Conservation (phyloP, 2,329 filamentous ascomycete genomes). For the Neurospora sp. region DNA sequence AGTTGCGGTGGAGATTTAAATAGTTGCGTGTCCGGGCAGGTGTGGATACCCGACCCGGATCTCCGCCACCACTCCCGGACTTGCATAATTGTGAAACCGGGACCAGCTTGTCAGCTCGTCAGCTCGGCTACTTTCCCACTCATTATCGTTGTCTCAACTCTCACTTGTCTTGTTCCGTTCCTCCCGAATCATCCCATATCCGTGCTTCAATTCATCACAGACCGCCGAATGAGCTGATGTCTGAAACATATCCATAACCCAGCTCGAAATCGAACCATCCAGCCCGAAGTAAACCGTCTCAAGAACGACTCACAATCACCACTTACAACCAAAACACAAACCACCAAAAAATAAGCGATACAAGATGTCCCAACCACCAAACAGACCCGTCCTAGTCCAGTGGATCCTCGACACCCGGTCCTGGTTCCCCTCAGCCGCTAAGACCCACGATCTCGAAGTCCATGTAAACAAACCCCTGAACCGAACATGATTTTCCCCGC, state of each 20-base stretch:
- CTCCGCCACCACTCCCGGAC: not conserved
- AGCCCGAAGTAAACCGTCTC: not conserved
- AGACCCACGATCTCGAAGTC: conserved; percentile 37
- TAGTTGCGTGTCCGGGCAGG: not conserved
- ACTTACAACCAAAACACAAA: not conserved
- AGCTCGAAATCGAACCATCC: conserved; percentile 4
- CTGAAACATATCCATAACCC: not conserved
- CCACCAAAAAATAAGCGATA: not conserved
- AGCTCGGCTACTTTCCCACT: not conserved
- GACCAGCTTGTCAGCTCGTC: not conserved
- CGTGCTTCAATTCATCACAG: not conserved
- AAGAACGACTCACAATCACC: not conserved
- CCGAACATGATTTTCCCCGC: not conserved
- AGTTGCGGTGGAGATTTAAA: not conserved
- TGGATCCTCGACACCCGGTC: conserved; percentile 53
- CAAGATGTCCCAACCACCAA: conserved; percentile 9
- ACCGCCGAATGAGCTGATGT: not conserved
- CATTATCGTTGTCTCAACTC: not conserved
- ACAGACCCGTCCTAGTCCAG: conserved; percentile 37
- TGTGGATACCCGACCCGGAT: not conserved
- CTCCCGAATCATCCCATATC: not conserved
- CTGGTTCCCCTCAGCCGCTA: conserved; percentile 43
- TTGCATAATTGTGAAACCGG: not conserved
- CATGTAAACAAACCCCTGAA: conserved; percentile 27
- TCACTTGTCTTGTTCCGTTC: not conserved